These are phyloP conservation scores for Sapria himalayana DNA, from an alignment of 345 rosid species.

Conservation along the genomic window DNA sequence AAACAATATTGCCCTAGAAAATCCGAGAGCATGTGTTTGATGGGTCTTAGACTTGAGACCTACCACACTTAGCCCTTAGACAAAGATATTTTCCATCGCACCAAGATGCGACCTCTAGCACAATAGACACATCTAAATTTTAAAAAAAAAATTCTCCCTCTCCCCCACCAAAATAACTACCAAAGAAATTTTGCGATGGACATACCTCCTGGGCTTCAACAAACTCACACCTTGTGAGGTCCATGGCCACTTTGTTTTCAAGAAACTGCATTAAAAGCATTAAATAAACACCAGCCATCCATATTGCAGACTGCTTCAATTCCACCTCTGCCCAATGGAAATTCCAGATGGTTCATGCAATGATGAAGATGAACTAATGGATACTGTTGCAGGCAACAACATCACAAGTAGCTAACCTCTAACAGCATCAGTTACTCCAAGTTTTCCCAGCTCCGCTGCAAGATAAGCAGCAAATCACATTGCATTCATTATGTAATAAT, in stretches of 20 bases:
- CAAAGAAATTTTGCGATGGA: too few species aligned
- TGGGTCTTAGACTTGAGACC: too few species aligned
- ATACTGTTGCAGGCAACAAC: slow-evolving; percentile 4
- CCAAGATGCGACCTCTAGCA: too few species aligned
- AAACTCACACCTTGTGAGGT: slow-evolving; percentile 89
- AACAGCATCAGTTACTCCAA: slow-evolving; percentile 60
- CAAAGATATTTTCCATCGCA: too few species aligned
- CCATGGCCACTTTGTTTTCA: slow-evolving; percentile 89
- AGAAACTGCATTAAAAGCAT: slow-evolving; percentile 90
- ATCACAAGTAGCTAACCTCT: slow-evolving; percentile 32
- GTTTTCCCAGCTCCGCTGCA: slow-evolving; percentile 68
- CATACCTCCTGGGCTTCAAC: slow-evolving; percentile 77
- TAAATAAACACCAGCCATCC: slow-evolving; percentile 91
- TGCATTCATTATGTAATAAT: too few species aligned
- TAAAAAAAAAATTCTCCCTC: too few species aligned
- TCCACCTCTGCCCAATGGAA: slow-evolving; percentile 48
- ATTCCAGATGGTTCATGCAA: slow-evolving; percentile 3
- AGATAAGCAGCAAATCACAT: too few species aligned
- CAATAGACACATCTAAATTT: too few species aligned
- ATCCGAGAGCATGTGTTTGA: too few species aligned
- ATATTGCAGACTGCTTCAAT: slow-evolving; percentile 71
- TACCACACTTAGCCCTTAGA: too few species aligned
- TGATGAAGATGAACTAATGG: slow-evolving; percentile 3
- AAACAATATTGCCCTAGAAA: too few species aligned
- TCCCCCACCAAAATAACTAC: too few species aligned